Conservation (phyloP, 78 protist species). For the Abeoforma whisleri region DNA sequence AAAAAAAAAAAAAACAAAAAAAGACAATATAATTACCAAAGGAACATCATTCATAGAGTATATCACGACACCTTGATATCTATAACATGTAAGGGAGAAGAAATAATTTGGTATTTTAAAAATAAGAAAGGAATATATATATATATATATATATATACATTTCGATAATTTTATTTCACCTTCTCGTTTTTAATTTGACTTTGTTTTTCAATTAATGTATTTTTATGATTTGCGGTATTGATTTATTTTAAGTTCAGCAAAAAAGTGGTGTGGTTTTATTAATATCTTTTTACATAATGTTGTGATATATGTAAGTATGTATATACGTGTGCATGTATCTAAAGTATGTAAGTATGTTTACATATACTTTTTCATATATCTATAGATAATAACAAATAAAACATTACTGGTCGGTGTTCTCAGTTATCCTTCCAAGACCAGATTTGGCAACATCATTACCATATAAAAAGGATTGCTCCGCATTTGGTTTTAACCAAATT, state of each 20-base stretch:
- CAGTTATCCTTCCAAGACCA: constrained; percentile 96
- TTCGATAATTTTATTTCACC: too few relatives aligned
- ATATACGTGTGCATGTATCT: neutral
- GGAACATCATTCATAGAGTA: constrained; percentile 87
- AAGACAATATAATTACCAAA: constrained; percentile 42
- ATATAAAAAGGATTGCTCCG: constrained; percentile 90
- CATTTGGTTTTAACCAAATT: constrained; percentile 91
- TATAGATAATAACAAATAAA: neutral
- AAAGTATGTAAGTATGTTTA: neutral
- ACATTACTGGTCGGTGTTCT: constrained; percentile 75
- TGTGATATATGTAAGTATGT: neutral
- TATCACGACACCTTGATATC: constrained; percentile 89
- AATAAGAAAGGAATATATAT: too few relatives aligned
- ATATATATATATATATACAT: too few relatives aligned
- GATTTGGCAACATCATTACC: constrained; percentile 93
- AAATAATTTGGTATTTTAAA: too few relatives aligned
- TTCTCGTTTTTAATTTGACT: too few relatives aligned
- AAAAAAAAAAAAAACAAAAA: constrained; percentile 29
- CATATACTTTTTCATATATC: neutral
- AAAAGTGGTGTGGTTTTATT: too few relatives aligned
- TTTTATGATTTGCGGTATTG: too few relatives aligned
- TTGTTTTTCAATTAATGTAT: too few relatives aligned
- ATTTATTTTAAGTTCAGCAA: too few relatives aligned
- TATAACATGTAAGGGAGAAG: too few relatives aligned
- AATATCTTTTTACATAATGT: neutral